Conservation (phyloP, 495 filamentous ascomycete genomes). For the Jackrogersella multiformis region DNA sequence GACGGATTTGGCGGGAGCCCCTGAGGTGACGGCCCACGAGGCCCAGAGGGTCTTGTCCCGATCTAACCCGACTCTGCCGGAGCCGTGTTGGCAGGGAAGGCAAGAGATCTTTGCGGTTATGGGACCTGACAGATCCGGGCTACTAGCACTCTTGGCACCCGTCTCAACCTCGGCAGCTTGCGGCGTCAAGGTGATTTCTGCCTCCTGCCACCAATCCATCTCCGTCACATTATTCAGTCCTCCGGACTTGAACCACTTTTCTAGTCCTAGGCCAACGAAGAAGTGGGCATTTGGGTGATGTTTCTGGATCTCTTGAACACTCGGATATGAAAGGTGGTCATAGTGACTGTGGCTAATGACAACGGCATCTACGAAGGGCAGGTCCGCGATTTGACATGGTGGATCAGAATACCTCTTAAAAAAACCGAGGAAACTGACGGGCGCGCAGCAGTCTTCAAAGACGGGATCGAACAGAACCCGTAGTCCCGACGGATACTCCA, state of each 20-base stretch:
- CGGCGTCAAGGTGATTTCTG: constrained; percentile 71
- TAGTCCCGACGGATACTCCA: constrained; percentile 89
- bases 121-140: constrained; percentile 39
- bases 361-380: constrained; percentile 87
- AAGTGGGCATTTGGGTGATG: constrained; percentile 84
- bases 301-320: constrained; percentile 73
- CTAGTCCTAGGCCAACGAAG: constrained; percentile 89
- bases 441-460: constrained; percentile 87
- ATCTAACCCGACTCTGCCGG: constrained; percentile 73
- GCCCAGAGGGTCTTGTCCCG: constrained; percentile 82
- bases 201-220: constrained; percentile 95
- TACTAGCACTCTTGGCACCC: constrained; percentile 6
- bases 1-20: constrained; percentile 66
- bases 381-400: constrained; percentile 80
- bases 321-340: constrained; percentile 85
- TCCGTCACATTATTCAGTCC: constrained; percentile 82
- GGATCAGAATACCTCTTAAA: constrained; percentile 84
- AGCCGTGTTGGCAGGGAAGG: constrained; percentile 87
- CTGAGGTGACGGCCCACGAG: constrained; percentile 83
- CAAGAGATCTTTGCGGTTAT: constrained; percentile 83
- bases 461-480: constrained; percentile 96
- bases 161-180: constrained; percentile 45
- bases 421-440: constrained; percentile 75
- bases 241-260: constrained; percentile 77
- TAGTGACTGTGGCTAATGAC: constrained; percentile 95